Evolutionary conservation across 306 rosid genomes (phyloP).

Genomic region (barrel medic (Medicago truncatula)): MtrunA17r5.0-ANR NC_053044.1:43084501-43085000

Average conservation of each 20-base stretch:
- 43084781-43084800: slow-evolving; percentile 23
- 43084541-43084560: slow-evolving; percentile 61
- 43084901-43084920: slow-evolving; percentile 41
- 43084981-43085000: slow-evolving; percentile 32
- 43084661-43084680: slow-evolving; percentile 95
- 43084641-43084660: slow-evolving; percentile 74
- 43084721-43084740: slow-evolving; percentile 92
- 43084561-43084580: slow-evolving; percentile 41
- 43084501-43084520: slow-evolving; percentile 30
- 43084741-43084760: slow-evolving; percentile 92
- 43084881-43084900: slow-evolving; percentile 36
- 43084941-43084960: slow-evolving; percentile 52
- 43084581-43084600: slow-evolving; percentile 47
- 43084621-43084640: slow-evolving; percentile 78
- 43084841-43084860: slow-evolving; percentile 41
- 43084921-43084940: slow-evolving; percentile 50
- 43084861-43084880: slow-evolving; percentile 37
- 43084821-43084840: slow-evolving; percentile 35
- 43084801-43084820: slow-evolving; percentile 45
- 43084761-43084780: slow-evolving; percentile 80
- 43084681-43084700: slow-evolving; percentile 99
- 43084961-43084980: slow-evolving; percentile 35
- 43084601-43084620: slow-evolving; percentile 47
- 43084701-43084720: slow-evolving; percentile 90
- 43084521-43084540: slow-evolving; percentile 78